Conservation (phyloP, 2,329 filamentous ascomycete species). For the Pseudocercospora musae region DNA sequence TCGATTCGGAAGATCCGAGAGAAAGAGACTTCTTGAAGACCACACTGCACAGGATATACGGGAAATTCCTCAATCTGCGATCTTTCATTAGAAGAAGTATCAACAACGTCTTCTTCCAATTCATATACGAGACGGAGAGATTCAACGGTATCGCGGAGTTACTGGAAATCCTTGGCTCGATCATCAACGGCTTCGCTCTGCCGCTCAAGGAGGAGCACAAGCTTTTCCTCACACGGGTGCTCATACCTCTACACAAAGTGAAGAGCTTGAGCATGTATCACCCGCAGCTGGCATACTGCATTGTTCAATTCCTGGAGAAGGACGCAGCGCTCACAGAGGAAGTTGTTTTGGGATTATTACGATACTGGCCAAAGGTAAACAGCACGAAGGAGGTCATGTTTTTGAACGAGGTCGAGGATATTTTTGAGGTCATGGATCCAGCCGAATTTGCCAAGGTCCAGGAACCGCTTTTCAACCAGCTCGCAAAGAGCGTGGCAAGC, state of each 20-base stretch:
- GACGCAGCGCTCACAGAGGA: conserved; percentile 96
- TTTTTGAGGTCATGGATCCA: conserved; percentile 99
- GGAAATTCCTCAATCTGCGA: conserved; percentile 95
- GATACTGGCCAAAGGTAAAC: conserved; percentile 99
- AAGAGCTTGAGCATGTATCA: conserved; percentile 99
- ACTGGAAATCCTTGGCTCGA: conserved; percentile 93
- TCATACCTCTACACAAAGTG: conserved; percentile 93
- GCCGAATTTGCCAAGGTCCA: conserved; percentile 98
- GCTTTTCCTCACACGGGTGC: conserved; percentile 87
- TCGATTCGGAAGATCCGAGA: conserved; percentile 95
- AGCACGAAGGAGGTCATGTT: conserved; percentile 99
- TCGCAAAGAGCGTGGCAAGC: conserved; percentile 96
- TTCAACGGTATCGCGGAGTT: conserved; percentile 98
- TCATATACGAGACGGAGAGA: conserved; percentile 95
- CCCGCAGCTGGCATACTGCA: conserved; percentile 95
- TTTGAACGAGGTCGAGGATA: conserved; percentile 97
- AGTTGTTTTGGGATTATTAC: conserved; percentile 87
- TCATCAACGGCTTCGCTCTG: conserved; percentile 97
- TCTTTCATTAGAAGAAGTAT: conserved; percentile 97
- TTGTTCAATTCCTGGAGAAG: conserved; percentile 97
- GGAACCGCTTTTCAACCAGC: conserved; percentile 92
- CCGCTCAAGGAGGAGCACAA: conserved; percentile 99
- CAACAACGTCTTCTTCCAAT: conserved; percentile 99
- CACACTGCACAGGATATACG: conserved; percentile 94
- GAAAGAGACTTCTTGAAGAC: conserved; percentile 98